phyloP scores from a whole-genome alignment of 2,329 filamentous ascomycete species.

The Fusarium burgessii region DNA sequence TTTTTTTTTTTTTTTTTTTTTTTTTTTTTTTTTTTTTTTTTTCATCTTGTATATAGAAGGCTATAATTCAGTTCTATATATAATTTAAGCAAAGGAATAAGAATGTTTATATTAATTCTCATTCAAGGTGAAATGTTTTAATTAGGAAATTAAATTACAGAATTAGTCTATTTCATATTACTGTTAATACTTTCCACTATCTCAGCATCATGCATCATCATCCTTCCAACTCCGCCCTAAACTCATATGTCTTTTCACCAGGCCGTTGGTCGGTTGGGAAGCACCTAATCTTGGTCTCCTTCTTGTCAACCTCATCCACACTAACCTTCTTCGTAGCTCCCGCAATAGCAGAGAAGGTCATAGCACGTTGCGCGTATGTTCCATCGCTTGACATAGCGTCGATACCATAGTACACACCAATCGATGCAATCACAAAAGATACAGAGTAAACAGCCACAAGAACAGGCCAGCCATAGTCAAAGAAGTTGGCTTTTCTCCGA shows the following conservation, averaged over 20 bases:
- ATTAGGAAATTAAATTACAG: no score
- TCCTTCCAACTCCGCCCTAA: slow-evolving; percentile 29
- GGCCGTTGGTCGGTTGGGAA: slow-evolving; percentile 17
- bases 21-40: no score
- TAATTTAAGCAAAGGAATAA: no score
- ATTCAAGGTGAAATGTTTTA: no score
- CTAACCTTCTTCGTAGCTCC: slow-evolving; percentile 32
- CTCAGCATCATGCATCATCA: not conserved
- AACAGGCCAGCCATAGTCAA: slow-evolving; percentile 21
- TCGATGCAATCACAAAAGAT: slow-evolving; percentile 18
- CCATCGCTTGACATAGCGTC: slow-evolving; percentile 30
- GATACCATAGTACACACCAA: slow-evolving; percentile 33
- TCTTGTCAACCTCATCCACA: slow-evolving; percentile 18
- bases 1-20: no score
- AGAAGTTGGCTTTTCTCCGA: slow-evolving; percentile 25
- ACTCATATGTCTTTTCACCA: slow-evolving; percentile 23
- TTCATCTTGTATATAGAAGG: no score
- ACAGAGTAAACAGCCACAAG: slow-evolving; percentile 25
- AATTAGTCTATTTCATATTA: no score
- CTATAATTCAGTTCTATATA: no score
- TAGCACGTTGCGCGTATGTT: slow-evolving; percentile 19
- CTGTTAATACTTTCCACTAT: no score
- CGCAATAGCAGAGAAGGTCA: slow-evolving; percentile 36
- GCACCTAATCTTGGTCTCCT: slow-evolving; percentile 26
- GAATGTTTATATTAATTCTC: no score